A percentile compares a stretch with the other conserved stretches of the same genome.
phyloP scores from a whole-genome alignment of 2,329 filamentous ascomycete genomes.

The Fusarium citri region DNA sequence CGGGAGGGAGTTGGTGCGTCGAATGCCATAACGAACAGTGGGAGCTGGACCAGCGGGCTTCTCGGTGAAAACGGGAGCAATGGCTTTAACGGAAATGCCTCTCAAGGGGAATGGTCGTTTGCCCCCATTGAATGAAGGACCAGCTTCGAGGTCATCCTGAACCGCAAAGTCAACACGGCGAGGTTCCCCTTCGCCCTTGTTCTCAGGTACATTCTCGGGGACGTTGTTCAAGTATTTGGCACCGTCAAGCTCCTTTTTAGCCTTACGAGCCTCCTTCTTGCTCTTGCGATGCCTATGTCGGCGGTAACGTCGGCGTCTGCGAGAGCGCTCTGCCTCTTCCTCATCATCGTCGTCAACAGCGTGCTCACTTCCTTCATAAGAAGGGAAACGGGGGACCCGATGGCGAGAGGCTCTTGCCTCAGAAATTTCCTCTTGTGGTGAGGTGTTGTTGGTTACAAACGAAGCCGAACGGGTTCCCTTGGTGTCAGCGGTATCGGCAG shows the following conservation, averaged over 20 bases:
- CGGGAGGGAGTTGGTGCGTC: constrained; percentile 79
- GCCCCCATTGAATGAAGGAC: constrained; percentile 23
- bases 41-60: constrained; percentile 62
- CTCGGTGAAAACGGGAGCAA: constrained; percentile 77
- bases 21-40: constrained; percentile 72
- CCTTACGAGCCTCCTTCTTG: constrained; percentile 57
- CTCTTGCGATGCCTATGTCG: constrained; percentile 55
- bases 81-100: constrained; percentile 72
- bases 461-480: constrained; percentile 56
- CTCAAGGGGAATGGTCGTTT: constrained; percentile 67
- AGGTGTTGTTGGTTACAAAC: constrained; percentile 53
- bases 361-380: constrained; percentile 57
- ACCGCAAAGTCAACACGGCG: constrained; percentile 70
- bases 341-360: constrained; percentile 59
- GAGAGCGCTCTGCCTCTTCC: constrained; percentile 52
- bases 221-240: constrained; percentile 50
- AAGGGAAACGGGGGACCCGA: constrained; percentile 52
- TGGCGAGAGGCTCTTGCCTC: constrained; percentile 55
- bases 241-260: constrained; percentile 41
- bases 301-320: constrained; percentile 52
- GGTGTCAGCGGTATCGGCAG: constrained; percentile 65
- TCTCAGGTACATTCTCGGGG: constrained; percentile 34
- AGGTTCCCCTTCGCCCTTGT: constrained; percentile 55
- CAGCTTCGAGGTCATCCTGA: constrained; percentile 40
- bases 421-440: constrained; percentile 53